A percentile compares a stretch with the other conserved stretches of the same genome.
These are phyloP conservation scores for Hirsutella thompsonii DNA, from an alignment of 2,329 filamentous ascomycete species.

Conservation along the genomic window DNA sequence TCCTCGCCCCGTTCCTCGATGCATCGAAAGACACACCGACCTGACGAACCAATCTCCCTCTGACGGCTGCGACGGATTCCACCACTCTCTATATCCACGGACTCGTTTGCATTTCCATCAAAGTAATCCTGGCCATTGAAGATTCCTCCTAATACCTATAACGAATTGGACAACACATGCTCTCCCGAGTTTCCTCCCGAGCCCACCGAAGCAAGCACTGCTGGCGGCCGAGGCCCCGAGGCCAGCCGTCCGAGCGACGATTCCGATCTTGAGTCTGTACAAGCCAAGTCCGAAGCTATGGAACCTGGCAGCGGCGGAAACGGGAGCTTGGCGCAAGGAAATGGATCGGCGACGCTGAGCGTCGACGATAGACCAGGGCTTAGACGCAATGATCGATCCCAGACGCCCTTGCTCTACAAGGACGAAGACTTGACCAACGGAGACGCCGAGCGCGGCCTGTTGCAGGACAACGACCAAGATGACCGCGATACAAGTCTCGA, in stretches of 20 bases:
- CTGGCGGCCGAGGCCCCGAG: slow-evolving; percentile 11
- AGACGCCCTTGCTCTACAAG: slow-evolving; percentile 10
- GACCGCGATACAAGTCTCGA: slow-evolving; percentile 6
- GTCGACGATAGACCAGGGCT: slow-evolving; percentile 3
- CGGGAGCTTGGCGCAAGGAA: slow-evolving; percentile 5
- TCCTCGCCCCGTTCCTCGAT: too few species aligned
- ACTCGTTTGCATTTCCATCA: background rate
- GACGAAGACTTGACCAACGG: slow-evolving; percentile 7
- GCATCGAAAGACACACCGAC: too few species aligned
- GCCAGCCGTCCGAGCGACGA: slow-evolving; percentile 12
- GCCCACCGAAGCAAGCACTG: slow-evolving; percentile 12
- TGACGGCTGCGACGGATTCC: too few species aligned
- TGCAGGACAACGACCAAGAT: slow-evolving; percentile 9
- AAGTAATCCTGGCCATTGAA: background rate
- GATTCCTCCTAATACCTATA: background rate
- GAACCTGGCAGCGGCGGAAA: slow-evolving; percentile 21
- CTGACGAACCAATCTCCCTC: too few species aligned
- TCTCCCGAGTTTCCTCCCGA: slow-evolving; percentile 6
- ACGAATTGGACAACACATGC: slow-evolving; percentile 12
- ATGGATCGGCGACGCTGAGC: background rate
- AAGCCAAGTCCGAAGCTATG: slow-evolving; percentile 15
- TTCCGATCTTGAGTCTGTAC: slow-evolving; percentile 12
- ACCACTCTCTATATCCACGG: too few species aligned
- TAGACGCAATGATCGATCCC: slow-evolving; percentile 6
- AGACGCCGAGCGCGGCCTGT: slow-evolving; percentile 11